Base-by-base conservation (phyloP, 2,329 filamentous ascomycete species). In the Drechslera avenae region DNA sequence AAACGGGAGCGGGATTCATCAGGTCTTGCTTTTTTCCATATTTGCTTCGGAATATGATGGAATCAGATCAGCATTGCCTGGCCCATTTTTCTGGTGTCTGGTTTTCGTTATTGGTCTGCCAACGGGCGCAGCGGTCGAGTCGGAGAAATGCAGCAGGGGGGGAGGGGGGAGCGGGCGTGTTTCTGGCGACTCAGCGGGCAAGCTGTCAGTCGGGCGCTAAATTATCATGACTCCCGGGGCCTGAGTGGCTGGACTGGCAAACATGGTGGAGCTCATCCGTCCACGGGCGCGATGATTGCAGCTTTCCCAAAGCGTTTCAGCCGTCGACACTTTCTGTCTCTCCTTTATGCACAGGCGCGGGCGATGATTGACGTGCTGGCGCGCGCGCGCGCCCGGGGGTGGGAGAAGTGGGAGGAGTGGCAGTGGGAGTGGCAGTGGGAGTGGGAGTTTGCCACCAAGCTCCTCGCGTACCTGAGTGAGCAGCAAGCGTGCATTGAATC, bases 21-120 rank as follows among this genome's bases (percentile, higher is more conserved):
- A 35, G 13, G 9, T 8, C 46, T 63, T 56, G 46, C 39, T 55
- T 67, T 69, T 71, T 70, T 57, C 53, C 55, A 63, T 66, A 66
- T 64, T 68, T 62, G 67, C 64, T 64, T 71, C 66, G 69, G 67
- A 73, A 68, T 59, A 59, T 60, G 61, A 73, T 62, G 58, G 59
- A 71, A 71, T 68, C 68, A 58, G 71, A 72, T 69, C 66, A 72
- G 70, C 65, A 59, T 62, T 68, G 59, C 60, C 63, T 63, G 60
- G 66, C 61, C 62, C 60, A 65, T 54, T 63, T 59, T 59, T 58
- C 44, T 52, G 59, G 53, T 50, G 56, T 62, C 26, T 59, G 53
- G 56, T 45, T 50, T 56, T 42, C 43, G 52, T 60, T 52, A 68
- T 73, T 72, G 68, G 68, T 57, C 42, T 60, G 51, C 52, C 64